Percentiles rank a stretch among this genome's conserved stretches.
Evolutionary conservation across 768 basidiomycete species (phyloP).

Genomic region (Lactarius trivialis): DNA sequence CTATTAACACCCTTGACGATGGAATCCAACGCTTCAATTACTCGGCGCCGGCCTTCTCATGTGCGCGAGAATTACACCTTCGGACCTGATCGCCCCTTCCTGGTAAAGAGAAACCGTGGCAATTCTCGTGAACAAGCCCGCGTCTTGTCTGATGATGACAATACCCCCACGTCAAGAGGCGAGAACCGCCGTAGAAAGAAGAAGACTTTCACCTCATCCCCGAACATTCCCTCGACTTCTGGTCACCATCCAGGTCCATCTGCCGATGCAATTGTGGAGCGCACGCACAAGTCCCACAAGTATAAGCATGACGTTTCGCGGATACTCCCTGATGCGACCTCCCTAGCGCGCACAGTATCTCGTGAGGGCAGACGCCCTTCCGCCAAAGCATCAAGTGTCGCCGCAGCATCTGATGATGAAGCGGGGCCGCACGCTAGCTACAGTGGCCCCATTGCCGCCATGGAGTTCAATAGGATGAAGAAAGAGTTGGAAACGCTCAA

Average conservation of each 20-base stretch:
- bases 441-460: conserved; percentile 35
- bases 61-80: conserved; percentile 6
- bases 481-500: conserved; percentile 53
- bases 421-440: conserved; percentile 21
- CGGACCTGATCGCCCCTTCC: conserved; percentile 8
- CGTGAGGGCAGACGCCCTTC: conserved; percentile 7
- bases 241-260: conserved; percentile 5
- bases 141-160: conserved; percentile 17
- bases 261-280: conserved; percentile 9
- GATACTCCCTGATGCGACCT: conserved; percentile 8
- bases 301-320: conserved; percentile 16
- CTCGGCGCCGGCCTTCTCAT: conserved; percentile 11
- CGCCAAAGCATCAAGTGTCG: not conserved
- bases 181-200: conserved; percentile 21
- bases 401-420: conserved; percentile 15
- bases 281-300: conserved; percentile 4
- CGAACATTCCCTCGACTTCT: not conserved
- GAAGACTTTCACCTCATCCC: not conserved
- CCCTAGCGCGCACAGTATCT: conserved; percentile 1
- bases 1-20: not conserved
- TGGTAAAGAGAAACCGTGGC: conserved; percentile 11
- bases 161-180: conserved; percentile 1
- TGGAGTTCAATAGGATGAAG: conserved; percentile 49
- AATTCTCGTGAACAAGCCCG: conserved; percentile 13
- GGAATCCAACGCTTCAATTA: conserved; percentile 1